Evolutionary conservation across 225 moss, liverwort and hornwort genomes (phyloP), one percentile per base, ranked within the genome.

Genomic region (Lunularia cruciata): DNA sequence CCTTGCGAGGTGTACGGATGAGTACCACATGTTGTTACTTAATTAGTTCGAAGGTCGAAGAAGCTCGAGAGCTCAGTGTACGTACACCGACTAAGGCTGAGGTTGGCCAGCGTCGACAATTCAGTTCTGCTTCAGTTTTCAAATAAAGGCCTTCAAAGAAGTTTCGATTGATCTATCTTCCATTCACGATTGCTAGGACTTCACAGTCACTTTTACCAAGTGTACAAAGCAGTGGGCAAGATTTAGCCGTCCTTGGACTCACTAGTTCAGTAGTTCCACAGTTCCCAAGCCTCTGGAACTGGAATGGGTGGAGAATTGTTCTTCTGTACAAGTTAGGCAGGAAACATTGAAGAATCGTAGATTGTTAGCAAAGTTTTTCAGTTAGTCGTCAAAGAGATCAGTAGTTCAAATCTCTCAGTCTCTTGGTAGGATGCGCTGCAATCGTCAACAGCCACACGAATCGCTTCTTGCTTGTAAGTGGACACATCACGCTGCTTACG

Each of bases 271-370:
- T 13, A 61, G 38, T 54, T 40, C 40, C 46, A 65, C 45, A 61
- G 65, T 53, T 65, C 59, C 60, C 73, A 57, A 47, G 57, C 40
- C 71, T 27, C 22, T 46, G 80, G 68, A 68, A 52, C 72, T 65
- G 63, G 69, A 68, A 64, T 65, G 73, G 76, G 76, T 81, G 76
- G 76, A 76, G 47, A 51, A 72, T 73, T 51, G 63, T 70, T 63
- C 63, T 40, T 27, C 76, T 76, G 68, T 70, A 75, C 38, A 71
- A 68, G 72, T 66, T 65, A 80, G 69, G 55, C 48, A 70, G 55
- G 73, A 64, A 65, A 60, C 54, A 47, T 76, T 32, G 59, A 76
- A 69, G 73, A 65, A 73, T 55, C 39, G 19, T 76, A 73, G 76
- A 67, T 60, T 76, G 42, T 27, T 76, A 76, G 73, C 37, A 32